These are phyloP conservation scores for Talaromyces sp. DNA, from an alignment of 2,329 filamentous ascomycete genomes.

Conservation along the genomic window DNA sequence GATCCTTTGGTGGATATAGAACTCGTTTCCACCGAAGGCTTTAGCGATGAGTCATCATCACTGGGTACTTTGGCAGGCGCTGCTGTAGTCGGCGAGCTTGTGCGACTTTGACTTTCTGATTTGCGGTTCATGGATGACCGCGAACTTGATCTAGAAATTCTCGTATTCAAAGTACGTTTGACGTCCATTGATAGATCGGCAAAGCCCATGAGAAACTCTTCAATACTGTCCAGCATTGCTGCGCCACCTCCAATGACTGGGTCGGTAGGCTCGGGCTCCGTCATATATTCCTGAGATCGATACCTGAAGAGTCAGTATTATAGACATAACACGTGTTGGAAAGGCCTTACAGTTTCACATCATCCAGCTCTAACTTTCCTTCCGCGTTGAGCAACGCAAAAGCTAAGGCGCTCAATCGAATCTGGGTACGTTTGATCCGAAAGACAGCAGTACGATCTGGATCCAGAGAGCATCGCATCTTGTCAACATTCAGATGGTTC, in stretches of 20 bases:
- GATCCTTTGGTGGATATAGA: background rate
- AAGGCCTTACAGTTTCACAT: conserved; percentile 64
- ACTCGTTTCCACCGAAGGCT: background rate
- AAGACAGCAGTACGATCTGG: conserved; percentile 69
- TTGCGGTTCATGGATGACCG: background rate
- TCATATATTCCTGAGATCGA: conserved; percentile 65
- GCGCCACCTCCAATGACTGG: conserved; percentile 73
- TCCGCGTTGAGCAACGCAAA: conserved; percentile 13
- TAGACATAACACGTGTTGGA: too few relatives aligned
- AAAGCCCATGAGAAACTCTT: conserved; percentile 75
- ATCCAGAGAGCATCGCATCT: conserved; percentile 65
- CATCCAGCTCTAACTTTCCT: conserved; percentile 48
- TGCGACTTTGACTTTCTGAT: conserved; percentile 1
- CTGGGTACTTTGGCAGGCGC: background rate
- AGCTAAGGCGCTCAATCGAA: conserved; percentile 67
- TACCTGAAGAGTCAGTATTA: conserved; percentile 35
- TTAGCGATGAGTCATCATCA: background rate
- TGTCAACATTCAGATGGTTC: conserved; percentile 62
- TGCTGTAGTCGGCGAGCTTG: background rate
- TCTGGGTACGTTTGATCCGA: conserved; percentile 65
- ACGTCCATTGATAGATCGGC: conserved; percentile 60
- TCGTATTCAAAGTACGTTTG: conserved; percentile 30
- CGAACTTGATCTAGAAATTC: conserved; percentile 31
- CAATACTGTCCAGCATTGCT: conserved; percentile 77
- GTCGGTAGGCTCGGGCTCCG: conserved; percentile 73